Conservation (phyloP, 306 rosid genomes). For the Coriaria nepalensis region DNA sequence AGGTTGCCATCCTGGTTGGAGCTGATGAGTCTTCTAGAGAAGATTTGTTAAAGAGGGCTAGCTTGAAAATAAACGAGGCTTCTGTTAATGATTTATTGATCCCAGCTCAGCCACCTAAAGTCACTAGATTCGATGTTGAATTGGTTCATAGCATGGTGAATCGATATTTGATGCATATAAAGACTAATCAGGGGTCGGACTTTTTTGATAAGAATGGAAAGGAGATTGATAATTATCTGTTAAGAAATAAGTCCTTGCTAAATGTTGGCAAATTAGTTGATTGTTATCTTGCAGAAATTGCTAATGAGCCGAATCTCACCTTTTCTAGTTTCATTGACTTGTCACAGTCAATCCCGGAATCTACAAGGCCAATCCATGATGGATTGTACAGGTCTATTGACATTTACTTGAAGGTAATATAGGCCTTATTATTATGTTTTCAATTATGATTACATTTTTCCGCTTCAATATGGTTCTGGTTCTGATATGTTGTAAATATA, state of each 20-base stretch:
- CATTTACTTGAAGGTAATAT: slow-evolving; percentile 64
- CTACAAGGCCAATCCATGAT: slow-evolving; percentile 73
- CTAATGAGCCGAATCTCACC: slow-evolving; percentile 48
- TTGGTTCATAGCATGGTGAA: slow-evolving; percentile 54
- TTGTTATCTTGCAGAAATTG: slow-evolving; percentile 60
- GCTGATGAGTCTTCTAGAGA: slow-evolving; percentile 48
- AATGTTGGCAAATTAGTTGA: slow-evolving; percentile 69
- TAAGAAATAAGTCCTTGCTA: slow-evolving; percentile 41
- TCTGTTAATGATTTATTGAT: slow-evolving; percentile 55
- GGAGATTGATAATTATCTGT: slow-evolving; percentile 28
- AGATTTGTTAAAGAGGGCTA: slow-evolving; percentile 45
- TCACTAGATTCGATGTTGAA: slow-evolving; percentile 48
- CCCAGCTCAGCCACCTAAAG: slow-evolving; percentile 60
- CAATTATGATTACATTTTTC: no score
- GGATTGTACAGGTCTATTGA: slow-evolving; percentile 68
- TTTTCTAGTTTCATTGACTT: slow-evolving; percentile 45
- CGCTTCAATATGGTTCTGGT: no score
- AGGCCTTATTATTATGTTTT: no score
- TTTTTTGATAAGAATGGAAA: slow-evolving; percentile 38
- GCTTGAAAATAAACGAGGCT: slow-evolving; percentile 72
- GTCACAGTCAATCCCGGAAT: slow-evolving; percentile 56
- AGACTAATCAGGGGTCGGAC: slow-evolving; percentile 19
- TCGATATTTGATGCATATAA: slow-evolving; percentile 34
- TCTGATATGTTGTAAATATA: no score
- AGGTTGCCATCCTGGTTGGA: slow-evolving; percentile 74